Evolutionary conservation across 1,284 basidiomycete species (phyloP), one percentile per base, ranked within the genome.

Genomic region (Puccinia coronata): DNA sequence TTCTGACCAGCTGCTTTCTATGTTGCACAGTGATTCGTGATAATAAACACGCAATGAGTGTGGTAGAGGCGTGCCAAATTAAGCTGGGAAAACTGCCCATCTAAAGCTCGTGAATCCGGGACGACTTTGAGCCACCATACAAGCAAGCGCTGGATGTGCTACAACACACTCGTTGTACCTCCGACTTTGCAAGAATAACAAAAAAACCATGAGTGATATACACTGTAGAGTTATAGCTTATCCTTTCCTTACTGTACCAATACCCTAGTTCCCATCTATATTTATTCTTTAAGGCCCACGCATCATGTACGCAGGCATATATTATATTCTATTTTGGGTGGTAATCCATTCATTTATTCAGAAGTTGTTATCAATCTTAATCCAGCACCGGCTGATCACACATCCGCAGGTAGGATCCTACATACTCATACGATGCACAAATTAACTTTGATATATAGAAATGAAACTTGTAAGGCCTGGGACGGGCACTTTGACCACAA

Each of bases 21-120:
- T n/a, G 41, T 53, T 63, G 25, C 57, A n/a, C n/a, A 80, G 77
- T 23, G 23, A 43, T 71, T 8, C 47, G 69, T 49, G 43, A 57
- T 14, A 41, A 71, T 11, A 59, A 63, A 20, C 65, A 80, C 28
- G n/a, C 25, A 11, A 39, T 71, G 41, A 57, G 69, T 12, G 59
- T 71, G 23, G 28, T 80, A 11, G 36, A 80, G 55, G 77, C 55
- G n/a, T 80, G 77, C 41, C 36, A 69, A 39, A n/a, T n/a, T n/a
- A 80, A 80, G 59, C 53, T 71, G 20, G 77, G 47, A 4, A 71
- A 80, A 55, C 28, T 80, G 9, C 65, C 65, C 6, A 80, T 80
- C 28, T 80, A 65, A n/a, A 78, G 34, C n/a, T n/a, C n/a, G n/a
- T n/a, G n/a, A n/a, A n/a, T n/a, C n/a, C n/a, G n/a, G n/a, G n/a